Conservation (phyloP, 441 rosid genomes). For the Gossypium davidsonii region DNA sequence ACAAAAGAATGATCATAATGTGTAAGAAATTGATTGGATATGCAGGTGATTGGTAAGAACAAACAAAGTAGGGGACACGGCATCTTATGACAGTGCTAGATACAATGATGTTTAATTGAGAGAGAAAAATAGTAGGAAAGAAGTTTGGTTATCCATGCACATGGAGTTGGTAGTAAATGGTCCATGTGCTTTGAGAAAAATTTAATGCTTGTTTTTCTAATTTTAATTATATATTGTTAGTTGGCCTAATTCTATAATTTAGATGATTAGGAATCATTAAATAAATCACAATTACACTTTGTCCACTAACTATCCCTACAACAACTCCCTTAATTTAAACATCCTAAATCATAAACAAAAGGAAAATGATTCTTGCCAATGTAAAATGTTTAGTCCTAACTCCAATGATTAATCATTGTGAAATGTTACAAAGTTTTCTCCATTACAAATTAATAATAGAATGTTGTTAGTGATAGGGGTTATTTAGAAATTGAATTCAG, state of each 20-base stretch:
- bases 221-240: neutral
- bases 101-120: neutral
- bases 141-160: slow-evolving; percentile 4
- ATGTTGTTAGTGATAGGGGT: too few relatives aligned
- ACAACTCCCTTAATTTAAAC: neutral
- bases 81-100: neutral
- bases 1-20: neutral
- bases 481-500: too few relatives aligned
- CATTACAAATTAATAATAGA: too few relatives aligned
- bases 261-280: slow-evolving; percentile 4
- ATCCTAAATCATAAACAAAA: neutral
- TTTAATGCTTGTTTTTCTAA: neutral
- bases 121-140: neutral
- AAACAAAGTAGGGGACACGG: neutral
- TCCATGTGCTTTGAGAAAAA: slow-evolving; percentile 10
- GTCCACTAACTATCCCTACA: slow-evolving; percentile 1
- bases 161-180: neutral
- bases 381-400: too few relatives aligned
- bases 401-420: too few relatives aligned
- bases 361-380: neutral
- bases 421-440: too few relatives aligned
- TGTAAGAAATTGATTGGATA: neutral
- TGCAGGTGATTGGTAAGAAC: neutral
- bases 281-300: slow-evolving; percentile 1
- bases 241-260: slow-evolving; percentile 15